These are phyloP conservation scores for Centaurea solstitialis DNA, from an alignment of 129 eudicot species.

Conservation along the genomic window DNA sequence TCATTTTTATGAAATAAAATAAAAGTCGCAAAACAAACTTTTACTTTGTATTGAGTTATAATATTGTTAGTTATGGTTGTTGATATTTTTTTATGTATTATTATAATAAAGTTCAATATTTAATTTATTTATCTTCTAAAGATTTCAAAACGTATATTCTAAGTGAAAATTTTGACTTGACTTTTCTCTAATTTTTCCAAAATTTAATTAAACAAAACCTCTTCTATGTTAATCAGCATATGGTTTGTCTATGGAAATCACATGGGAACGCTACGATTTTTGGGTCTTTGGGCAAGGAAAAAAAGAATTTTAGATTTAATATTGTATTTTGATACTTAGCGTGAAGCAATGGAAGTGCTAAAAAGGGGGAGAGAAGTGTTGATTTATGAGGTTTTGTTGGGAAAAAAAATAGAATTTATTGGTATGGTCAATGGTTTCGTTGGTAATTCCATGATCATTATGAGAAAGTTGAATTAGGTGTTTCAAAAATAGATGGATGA, in stretches of 20 bases:
- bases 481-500: background rate
- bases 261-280: background rate
- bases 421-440: background rate
- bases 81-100: too few relatives aligned
- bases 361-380: background rate
- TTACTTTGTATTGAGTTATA: too few relatives aligned
- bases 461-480: background rate
- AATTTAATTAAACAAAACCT: too few relatives aligned
- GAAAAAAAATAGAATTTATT: background rate
- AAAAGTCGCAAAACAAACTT: background rate
- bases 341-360: slow-evolving; percentile 8
- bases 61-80: too few relatives aligned
- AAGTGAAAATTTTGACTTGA: too few relatives aligned
- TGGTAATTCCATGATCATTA: background rate
- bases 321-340: background rate
- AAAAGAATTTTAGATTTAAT: background rate
- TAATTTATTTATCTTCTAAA: too few relatives aligned
- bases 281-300: background rate
- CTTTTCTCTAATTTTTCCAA: too few relatives aligned
- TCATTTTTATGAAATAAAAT: too few relatives aligned
- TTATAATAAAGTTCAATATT: too few relatives aligned
- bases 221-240: background rate
- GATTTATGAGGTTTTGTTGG: background rate
- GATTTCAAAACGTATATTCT: too few relatives aligned
- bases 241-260: background rate